Conservation (phyloP, 305 asterid species). For the Fraxinus albicans region DNA sequence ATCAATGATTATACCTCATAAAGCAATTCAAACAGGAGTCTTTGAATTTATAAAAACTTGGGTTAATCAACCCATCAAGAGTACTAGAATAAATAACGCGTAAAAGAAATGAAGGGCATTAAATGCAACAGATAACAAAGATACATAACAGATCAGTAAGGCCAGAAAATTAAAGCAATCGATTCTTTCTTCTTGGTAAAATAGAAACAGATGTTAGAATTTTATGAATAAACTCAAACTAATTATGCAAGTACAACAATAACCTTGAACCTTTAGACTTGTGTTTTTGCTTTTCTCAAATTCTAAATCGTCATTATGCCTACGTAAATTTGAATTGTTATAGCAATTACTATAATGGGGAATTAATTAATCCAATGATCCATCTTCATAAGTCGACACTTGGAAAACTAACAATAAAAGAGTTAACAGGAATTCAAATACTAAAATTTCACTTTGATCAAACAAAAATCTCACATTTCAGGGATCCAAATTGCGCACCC, state of each 20-base stretch:
- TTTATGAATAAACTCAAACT: neutral
- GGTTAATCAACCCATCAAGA: neutral
- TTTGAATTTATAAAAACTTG: neutral
- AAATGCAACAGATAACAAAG: neutral
- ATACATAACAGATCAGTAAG: neutral
- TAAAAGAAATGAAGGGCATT: neutral
- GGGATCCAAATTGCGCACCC: constrained; percentile 41
- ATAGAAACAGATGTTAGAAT: neutral
- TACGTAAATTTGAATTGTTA: neutral
- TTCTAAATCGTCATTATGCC: neutral
- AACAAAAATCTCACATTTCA: constrained; percentile 15
- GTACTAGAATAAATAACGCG: neutral
- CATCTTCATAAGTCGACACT: neutral
- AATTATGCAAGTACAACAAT: neutral
- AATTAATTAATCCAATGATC: neutral
- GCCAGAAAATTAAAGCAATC: neutral
- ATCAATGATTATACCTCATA: neutral
- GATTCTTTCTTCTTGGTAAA: neutral
- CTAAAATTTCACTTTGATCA: neutral
- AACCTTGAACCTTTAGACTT: neutral
- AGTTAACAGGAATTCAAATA: neutral
- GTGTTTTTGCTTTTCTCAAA: neutral
- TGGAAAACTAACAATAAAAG: neutral
- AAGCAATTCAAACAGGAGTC: neutral
- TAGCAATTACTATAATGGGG: neutral